Percentiles rank a stretch among this genome's conserved stretches.
These are phyloP conservation scores for Alternaria burnsii DNA, from an alignment of 2,329 filamentous ascomycete species.

Conservation along the genomic window DNA sequence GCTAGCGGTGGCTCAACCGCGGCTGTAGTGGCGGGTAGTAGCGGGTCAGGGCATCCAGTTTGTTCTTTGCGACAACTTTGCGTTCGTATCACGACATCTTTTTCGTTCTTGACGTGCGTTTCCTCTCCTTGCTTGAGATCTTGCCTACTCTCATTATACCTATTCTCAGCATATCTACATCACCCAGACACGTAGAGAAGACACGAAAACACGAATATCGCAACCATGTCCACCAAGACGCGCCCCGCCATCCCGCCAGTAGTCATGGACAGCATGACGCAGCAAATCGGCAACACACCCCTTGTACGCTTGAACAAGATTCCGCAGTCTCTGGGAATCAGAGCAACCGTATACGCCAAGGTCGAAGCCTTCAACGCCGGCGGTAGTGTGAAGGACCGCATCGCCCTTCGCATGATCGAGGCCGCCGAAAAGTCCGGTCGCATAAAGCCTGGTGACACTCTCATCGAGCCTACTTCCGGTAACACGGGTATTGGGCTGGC, in stretches of 20 bases:
- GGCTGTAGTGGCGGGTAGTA: constrained; percentile 25
- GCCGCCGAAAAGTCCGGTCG: constrained; percentile 89
- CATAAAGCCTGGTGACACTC: constrained; percentile 95
- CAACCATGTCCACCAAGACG: constrained; percentile 58
- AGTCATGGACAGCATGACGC: constrained; percentile 73
- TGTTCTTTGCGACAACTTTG: constrained; percentile 23
- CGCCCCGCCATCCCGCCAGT: constrained; percentile 62
- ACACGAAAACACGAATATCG: constrained; percentile 5
- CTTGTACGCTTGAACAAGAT: constrained; percentile 93
- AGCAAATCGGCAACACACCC: constrained; percentile 96
- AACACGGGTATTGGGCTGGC: constrained; percentile 98
- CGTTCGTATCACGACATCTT: constrained; percentile 2
- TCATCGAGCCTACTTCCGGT: constrained; percentile 97
- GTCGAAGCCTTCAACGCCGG: constrained; percentile 94
- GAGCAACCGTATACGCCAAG: constrained; percentile 89
- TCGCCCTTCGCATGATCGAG: constrained; percentile 96
- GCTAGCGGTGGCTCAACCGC: constrained; percentile 15
- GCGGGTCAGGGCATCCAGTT: constrained; percentile 21
- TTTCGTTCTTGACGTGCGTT: constrained; percentile 9
- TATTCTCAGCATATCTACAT: neutral
- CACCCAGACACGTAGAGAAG: neutral
- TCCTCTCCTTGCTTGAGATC: constrained; percentile 4
- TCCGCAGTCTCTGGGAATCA: constrained; percentile 87
- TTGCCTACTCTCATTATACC: neutral
- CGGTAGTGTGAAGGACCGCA: constrained; percentile 92